A percentile compares a stretch with the other conserved stretches of the same genome.
Evolutionary conservation across 495 filamentous ascomycete species (phyloP).

Genomic region (Hypoxylon lenormandii): DNA sequence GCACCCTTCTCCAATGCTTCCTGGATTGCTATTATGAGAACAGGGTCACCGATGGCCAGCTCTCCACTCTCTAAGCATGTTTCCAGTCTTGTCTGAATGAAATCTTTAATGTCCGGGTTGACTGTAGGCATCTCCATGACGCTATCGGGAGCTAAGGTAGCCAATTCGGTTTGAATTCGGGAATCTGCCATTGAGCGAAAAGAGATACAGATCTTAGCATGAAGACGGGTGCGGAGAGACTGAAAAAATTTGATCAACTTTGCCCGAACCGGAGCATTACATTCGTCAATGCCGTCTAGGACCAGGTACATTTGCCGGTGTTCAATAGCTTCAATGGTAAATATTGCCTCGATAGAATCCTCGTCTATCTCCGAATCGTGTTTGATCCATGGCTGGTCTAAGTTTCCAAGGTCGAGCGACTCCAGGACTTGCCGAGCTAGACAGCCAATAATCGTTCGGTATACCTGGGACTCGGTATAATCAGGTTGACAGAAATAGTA

Average conservation of each 20-base stretch:
- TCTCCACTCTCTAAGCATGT: conserved; percentile 47
- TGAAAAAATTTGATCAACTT: neutral
- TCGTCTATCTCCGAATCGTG: conserved; percentile 1
- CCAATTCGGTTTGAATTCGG: conserved; percentile 2
- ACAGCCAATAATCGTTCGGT: conserved; percentile 55
- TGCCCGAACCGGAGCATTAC: neutral
- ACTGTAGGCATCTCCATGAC: conserved; percentile 52
- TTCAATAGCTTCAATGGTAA: neutral
- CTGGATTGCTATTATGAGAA: conserved; percentile 54
- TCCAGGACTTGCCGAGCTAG: conserved; percentile 56
- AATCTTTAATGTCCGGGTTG: conserved; percentile 57
- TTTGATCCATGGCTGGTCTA: conserved; percentile 11
- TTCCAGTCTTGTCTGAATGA: conserved; percentile 54
- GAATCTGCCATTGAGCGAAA: conserved; percentile 10
- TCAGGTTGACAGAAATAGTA: conserved; percentile 63
- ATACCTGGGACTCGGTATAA: conserved; percentile 54
- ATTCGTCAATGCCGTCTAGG: neutral
- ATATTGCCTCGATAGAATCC: neutral
- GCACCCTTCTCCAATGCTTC: conserved; percentile 50
- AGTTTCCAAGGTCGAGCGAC: conserved; percentile 27
- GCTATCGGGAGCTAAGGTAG: neutral
- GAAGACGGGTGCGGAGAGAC: neutral
- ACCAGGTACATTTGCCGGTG: neutral
- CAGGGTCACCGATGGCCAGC: conserved; percentile 54
- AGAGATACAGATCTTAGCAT: neutral